These are phyloP conservation scores for Alternaria hordeiaustralica DNA, from an alignment of 2,329 filamentous ascomycete genomes.

Conservation along the genomic window DNA sequence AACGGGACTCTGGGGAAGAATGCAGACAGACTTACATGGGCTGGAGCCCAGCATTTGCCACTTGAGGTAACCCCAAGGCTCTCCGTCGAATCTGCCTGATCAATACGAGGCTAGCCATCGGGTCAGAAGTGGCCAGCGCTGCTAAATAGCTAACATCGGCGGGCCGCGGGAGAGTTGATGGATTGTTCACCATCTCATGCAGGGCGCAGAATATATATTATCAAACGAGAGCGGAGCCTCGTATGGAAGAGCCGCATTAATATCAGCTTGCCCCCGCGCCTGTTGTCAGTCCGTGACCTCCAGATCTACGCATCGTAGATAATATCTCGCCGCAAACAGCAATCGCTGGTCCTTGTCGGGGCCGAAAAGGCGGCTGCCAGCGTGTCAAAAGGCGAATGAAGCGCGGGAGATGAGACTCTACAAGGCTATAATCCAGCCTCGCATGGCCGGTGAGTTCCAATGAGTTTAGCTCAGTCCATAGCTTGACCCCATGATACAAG, in stretches of 20 bases:
- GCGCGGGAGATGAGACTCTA: not conserved
- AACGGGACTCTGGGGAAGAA: not conserved
- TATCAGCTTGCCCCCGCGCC: not conserved
- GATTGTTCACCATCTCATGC: not conserved
- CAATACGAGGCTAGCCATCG: not conserved
- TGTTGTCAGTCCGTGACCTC: not conserved
- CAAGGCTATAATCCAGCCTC: not conserved
- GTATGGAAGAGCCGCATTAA: not conserved
- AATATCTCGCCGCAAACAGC: not conserved
- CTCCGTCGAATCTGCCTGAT: not conserved
- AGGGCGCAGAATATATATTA: not conserved
- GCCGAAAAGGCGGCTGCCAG: not conserved
- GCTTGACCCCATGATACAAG: not conserved
- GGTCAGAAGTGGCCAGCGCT: not conserved
- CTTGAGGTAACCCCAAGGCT: not conserved
- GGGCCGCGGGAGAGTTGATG: not conserved
- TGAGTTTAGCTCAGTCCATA: slow-evolving; percentile 1
- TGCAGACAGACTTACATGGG: not conserved
- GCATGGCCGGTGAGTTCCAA: slow-evolving; percentile 10
- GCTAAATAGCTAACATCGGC: not conserved
- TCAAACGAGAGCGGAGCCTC: not conserved
- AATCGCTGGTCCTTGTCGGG: not conserved
- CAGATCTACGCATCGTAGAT: not conserved
- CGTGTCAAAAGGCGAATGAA: not conserved
- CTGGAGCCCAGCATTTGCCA: not conserved